phyloP scores from a whole-genome alignment of 2,329 filamentous ascomycete species.

The Decorospora gaudefroyi region DNA sequence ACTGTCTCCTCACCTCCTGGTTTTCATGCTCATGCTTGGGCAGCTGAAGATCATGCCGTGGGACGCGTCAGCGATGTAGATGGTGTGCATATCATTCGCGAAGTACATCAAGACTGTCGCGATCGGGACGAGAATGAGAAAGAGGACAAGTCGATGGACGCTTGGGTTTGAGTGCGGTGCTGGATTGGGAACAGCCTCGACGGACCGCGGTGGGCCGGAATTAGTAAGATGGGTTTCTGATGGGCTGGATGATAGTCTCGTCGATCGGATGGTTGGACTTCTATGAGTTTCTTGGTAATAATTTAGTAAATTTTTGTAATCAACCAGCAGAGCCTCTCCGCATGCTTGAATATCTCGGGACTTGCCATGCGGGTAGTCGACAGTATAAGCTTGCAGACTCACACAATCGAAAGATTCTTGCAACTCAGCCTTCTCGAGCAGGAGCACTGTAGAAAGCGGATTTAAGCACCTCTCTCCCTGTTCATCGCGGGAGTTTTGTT shows the following conservation, averaged over 20 bases:
- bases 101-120: conserved; percentile 28
- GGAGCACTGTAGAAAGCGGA: no score
- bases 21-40: conserved; percentile 34
- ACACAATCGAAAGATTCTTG: no score
- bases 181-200: not conserved
- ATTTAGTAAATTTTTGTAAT: not conserved
- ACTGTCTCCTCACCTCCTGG: conserved; percentile 8
- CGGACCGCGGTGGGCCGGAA: no score
- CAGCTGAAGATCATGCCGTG: conserved; percentile 14
- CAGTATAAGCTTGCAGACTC: no score
- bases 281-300: not conserved
- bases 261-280: not conserved
- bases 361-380: no score
- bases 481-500: no score
- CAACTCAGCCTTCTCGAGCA: no score
- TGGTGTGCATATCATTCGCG: conserved; percentile 35
- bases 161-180: conserved; percentile 13
- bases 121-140: conserved; percentile 11
- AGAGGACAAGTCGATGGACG: conserved; percentile 10
- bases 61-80: conserved; percentile 4
- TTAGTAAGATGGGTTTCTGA: no score
- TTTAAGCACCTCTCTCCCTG: no score
- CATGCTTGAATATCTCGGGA: no score
- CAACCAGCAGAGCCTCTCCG: no score
- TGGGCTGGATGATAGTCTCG: not conserved